Base-by-base conservation (phyloP, 768 basidiomycete species). In the Podaxis sp. region DNA sequence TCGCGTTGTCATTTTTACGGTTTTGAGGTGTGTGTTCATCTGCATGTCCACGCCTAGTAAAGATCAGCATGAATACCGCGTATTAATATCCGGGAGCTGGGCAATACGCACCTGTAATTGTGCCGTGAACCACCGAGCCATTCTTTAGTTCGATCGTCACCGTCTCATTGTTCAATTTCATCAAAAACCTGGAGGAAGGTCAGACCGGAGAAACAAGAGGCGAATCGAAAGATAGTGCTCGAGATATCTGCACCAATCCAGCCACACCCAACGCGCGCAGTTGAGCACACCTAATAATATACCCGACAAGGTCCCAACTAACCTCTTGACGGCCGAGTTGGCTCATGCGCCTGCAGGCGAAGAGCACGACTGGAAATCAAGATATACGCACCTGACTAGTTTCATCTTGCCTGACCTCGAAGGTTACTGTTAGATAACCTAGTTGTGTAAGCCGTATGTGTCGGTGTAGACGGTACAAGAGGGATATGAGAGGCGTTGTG, bases 101-200 rank as follows among this genome's bases (percentile, higher is more conserved):
- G 56, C 36, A 59, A 47, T 25, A 74, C 87, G 66, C 64, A 96
- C 96, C 96, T 15, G 94, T 97, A 75, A 98, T 97, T 24, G 96
- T 99, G 11, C 96, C 96, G 70, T 96, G 91, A 15, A 99, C 89
- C 56, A 94, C 79, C 0, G 94, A 93, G 29, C 97, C 97, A 70
- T 99, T 98, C 79, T 99, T 99, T 68, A 99, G 84, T 81, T 99
- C 96, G 74, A 98, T 86, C 65, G 96, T 94, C 68, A 98, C 95
- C 66, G 96, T 96, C 83, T 99, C 96, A 75, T 98, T 98, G 84
- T 97, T 96, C 79, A 99, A 79, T 84, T 98, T 99, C 96, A 98
- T 99, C 82, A 97, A 85, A 80, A 96, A 98, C 76, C 94, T 96
- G 72, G 60, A 57, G 17, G n/a, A 62, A 56, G 37, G 15, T 37